These are phyloP conservation scores for Saturnispora mendoncae DNA, from an alignment of 805 yeast genomes.

Conservation along the genomic window DNA sequence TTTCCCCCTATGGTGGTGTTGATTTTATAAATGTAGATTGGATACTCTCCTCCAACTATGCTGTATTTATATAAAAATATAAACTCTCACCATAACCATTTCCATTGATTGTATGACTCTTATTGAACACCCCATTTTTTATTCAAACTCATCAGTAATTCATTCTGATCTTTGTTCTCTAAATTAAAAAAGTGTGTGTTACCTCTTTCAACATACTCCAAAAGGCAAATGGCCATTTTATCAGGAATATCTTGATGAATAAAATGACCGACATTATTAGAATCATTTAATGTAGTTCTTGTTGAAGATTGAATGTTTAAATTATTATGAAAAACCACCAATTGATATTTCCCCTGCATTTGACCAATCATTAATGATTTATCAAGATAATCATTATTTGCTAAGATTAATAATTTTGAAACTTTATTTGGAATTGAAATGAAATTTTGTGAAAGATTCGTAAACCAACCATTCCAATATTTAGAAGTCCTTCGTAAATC, in stretches of 20 bases:
- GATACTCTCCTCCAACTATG: no score
- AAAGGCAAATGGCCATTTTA: conserved; percentile 49
- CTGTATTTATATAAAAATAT: no score
- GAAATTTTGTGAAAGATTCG: conserved; percentile 48
- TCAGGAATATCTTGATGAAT: conserved; percentile 86
- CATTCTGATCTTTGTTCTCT: conserved; percentile 1
- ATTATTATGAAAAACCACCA: conserved; percentile 55
- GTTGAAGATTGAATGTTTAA: conserved; percentile 19
- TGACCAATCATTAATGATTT: conserved; percentile 85
- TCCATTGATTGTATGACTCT: no score
- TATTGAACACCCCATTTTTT: conserved; percentile 29
- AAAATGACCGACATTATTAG: conserved; percentile 73
- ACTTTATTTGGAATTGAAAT: conserved; percentile 30
- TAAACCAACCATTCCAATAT: conserved; percentile 83
- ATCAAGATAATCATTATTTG: conserved; percentile 86
- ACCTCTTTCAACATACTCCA: conserved; percentile 42
- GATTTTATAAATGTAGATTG: no score
- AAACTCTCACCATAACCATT: no score
- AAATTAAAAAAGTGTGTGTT: conserved; percentile 24
- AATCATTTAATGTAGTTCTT: conserved; percentile 17
- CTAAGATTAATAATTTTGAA: conserved; percentile 67
- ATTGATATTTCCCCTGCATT: conserved; percentile 95
- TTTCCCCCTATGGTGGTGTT: no score
- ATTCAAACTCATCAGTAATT: conserved; percentile 14
- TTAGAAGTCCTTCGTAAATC: conserved; percentile 52